A percentile compares a stretch with the other conserved stretches of the same genome.
Conservation (phyloP, 23 red algal species). For the Gracilaria domingensis region DNA sequence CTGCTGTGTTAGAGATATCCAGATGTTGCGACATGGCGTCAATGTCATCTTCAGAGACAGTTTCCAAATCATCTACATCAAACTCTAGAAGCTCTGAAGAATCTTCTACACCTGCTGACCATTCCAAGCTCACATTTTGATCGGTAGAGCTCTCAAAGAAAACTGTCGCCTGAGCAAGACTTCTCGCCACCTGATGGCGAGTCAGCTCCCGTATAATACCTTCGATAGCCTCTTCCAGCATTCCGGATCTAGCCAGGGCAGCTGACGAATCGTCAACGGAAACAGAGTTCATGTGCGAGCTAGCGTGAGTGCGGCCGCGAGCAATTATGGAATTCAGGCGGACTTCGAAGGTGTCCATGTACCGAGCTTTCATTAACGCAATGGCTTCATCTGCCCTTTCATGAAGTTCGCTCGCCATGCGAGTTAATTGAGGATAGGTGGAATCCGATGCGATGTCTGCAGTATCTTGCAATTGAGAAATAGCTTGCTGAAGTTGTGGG, state of each 20-base stretch:
- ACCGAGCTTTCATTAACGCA: slow-evolving; percentile 64
- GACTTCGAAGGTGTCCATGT: slow-evolving; percentile 66
- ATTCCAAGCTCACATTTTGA: slow-evolving; percentile 35
- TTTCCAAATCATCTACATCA: slow-evolving; percentile 71
- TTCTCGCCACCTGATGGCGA: slow-evolving; percentile 43
- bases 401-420: slow-evolving; percentile 45
- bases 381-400: slow-evolving; percentile 60
- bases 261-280: slow-evolving; percentile 11
- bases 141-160: slow-evolving; percentile 56
- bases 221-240: slow-evolving; percentile 54
- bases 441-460: slow-evolving; percentile 30
- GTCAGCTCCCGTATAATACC: slow-evolving; percentile 51
- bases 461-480: slow-evolving; percentile 26
- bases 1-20: slow-evolving; percentile 64
- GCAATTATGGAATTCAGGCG: slow-evolving; percentile 41
- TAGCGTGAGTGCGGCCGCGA: background rate
- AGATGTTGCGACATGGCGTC: slow-evolving; percentile 68
- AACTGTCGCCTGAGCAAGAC: slow-evolving; percentile 49
- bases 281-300: background rate
- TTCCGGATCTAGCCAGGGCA: slow-evolving; percentile 39
- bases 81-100: slow-evolving; percentile 67
- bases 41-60: slow-evolving; percentile 55
- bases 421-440: slow-evolving; percentile 33
- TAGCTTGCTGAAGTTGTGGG: slow-evolving; percentile 38
- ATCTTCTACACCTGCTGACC: slow-evolving; percentile 33